Base-by-base conservation (phyloP, 2,329 filamentous ascomycete genomes). In the Fonsecaea pugnacius region DNA sequence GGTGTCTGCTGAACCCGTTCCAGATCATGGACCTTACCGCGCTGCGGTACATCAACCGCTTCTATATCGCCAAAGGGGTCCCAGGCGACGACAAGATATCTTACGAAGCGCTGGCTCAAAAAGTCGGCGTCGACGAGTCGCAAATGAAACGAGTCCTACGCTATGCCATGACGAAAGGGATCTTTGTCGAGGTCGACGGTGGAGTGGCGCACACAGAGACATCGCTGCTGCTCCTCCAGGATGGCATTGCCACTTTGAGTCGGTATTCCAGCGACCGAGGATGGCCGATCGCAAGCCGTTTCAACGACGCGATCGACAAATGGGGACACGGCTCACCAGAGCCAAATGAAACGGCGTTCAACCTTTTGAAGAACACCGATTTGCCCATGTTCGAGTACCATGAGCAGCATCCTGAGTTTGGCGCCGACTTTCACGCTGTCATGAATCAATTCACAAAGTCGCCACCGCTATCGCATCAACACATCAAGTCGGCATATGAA, bases 381-480 rank as follows among this genome's bases (percentile, higher is more conserved):
- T 50, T 72, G 21, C 66, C 72, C 0, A 73, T 76, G 61, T 79
- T 77, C 56, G 71, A 75, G 3, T 71, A 77, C 61, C 64, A 77
- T 10, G 60, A 67, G 5, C 62, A 58, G 38, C 53, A 68, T 12
- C 67, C 70, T 1, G 71, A n/a, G 12, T 64, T 40, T 30, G 36
- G 46, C 9, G 51, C 46, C 9, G 62, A 64, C 18, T 60, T 60
- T 36, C 62, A 64, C 48, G 32, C 50, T 16, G 56, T 64, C 43
- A 60, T 60, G 61, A 58, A 58, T 14, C 56, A 58, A 9, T 63
- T 63, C 35, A 63, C 46, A 14, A 63, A 58, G 33, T 59, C 61
- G n/a, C 40, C 61, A 8, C 61, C 54, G 18, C 14, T 59, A 43
- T 58, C 54, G 1, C 54, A 58, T 33, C 33, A 63, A 18, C 61